Evolutionary conservation across 768 basidiomycete species (phyloP).

Genomic region (Xanthoconium purpureum): DNA sequence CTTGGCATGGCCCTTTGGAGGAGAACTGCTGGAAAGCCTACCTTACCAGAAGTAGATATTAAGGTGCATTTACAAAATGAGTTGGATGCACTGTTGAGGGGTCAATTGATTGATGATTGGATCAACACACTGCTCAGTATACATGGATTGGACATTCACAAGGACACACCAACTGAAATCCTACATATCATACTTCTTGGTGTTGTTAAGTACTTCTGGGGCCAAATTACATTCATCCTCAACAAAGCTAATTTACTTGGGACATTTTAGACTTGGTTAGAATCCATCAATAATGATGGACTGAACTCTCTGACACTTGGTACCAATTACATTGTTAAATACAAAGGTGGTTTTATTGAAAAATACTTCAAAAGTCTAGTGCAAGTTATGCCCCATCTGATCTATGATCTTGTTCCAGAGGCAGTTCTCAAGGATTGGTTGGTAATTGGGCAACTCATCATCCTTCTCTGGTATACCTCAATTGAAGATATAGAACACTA

Average conservation of each 20-base stretch:
- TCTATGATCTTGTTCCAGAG: no score
- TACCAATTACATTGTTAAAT: constrained; percentile 33
- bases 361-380: no score
- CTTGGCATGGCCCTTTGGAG: constrained; percentile 24
- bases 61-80: neutral
- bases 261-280: constrained; percentile 23
- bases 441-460: constrained; percentile 33
- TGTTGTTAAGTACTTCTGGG: constrained; percentile 37
- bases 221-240: constrained; percentile 17
- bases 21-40: neutral
- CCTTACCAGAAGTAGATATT: constrained; percentile 2
- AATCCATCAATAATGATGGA: constrained; percentile 24
- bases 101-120: neutral
- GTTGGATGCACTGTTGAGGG: constrained; percentile 1
- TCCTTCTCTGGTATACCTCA: constrained; percentile 41
- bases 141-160: no score
- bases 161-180: constrained; percentile 33
- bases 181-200: no score
- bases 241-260: constrained; percentile 19
- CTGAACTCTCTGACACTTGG: constrained; percentile 23
- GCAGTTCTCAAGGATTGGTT: constrained; percentile 28
- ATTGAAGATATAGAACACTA: constrained; percentile 38
- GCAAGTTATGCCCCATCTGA: constrained; percentile 31
- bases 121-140: constrained; percentile 16
- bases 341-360: constrained; percentile 30